These are phyloP conservation scores for Pigoraptor vietnamica DNA, from an alignment of 78 protist species.

Conservation along the genomic window DNA sequence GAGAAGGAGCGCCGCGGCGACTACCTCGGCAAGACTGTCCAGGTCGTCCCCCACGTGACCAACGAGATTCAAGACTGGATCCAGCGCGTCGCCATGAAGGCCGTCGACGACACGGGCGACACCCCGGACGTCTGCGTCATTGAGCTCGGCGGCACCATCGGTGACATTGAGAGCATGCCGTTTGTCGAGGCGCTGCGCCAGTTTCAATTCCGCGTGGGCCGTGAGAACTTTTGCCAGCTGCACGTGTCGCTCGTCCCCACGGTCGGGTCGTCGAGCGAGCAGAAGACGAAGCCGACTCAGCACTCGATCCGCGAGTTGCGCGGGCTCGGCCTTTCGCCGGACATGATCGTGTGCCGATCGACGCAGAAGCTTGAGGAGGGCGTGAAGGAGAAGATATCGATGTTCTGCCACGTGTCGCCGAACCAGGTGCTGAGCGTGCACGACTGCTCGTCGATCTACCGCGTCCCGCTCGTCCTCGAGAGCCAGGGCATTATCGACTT, in stretches of 20 bases:
- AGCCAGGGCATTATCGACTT: slow-evolving; percentile 16
- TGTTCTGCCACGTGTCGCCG: slow-evolving; percentile 84
- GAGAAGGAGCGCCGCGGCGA: slow-evolving; percentile 85
- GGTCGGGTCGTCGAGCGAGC: slow-evolving; percentile 83
- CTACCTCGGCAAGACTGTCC: slow-evolving; percentile 97
- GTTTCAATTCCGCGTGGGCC: slow-evolving; percentile 82
- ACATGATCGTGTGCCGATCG: slow-evolving; percentile 84
- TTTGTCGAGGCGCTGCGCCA: slow-evolving; percentile 95
- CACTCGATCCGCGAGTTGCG: slow-evolving; percentile 81
- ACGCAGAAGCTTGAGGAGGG: slow-evolving; percentile 44
- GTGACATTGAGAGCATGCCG: slow-evolving; percentile 96
- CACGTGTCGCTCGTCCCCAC: slow-evolving; percentile 62
- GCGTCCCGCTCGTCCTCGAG: slow-evolving; percentile 79
- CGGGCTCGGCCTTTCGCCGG: slow-evolving; percentile 88
- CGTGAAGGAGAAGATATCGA: slow-evolving; percentile 64
- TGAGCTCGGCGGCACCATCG: slow-evolving; percentile 85
- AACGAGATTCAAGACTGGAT: slow-evolving; percentile 87
- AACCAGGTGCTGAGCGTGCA: slow-evolving; percentile 65
- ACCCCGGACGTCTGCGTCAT: slow-evolving; percentile 88
- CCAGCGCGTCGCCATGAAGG: slow-evolving; percentile 77
- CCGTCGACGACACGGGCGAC: slow-evolving; percentile 65
- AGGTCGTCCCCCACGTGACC: slow-evolving; percentile 95
- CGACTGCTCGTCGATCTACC: slow-evolving; percentile 82
- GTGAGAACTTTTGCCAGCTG: slow-evolving; percentile 60
- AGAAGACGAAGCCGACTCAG: slow-evolving; percentile 98